Percentiles rank a stretch among this genome's conserved stretches.
These are phyloP conservation scores for Xerocomus minutiporus DNA, from an alignment of 1,284 basidiomycete species.

Conservation along the genomic window DNA sequence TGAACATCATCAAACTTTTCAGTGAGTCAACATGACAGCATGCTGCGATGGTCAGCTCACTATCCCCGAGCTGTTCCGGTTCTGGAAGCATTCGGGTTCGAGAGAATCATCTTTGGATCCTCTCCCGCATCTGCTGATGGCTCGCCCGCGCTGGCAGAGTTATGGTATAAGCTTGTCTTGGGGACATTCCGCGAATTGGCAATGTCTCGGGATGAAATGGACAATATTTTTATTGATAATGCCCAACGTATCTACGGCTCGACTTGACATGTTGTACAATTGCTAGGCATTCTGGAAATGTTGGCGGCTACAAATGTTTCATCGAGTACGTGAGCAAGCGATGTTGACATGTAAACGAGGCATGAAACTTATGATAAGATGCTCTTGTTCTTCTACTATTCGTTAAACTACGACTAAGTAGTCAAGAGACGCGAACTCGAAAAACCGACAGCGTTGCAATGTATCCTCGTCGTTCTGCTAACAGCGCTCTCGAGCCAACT, in stretches of 20 bases:
- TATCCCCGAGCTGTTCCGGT: conserved; percentile 62
- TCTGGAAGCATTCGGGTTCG: conserved; percentile 61
- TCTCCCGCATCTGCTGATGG: conserved; percentile 46
- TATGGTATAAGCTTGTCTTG: conserved; percentile 81
- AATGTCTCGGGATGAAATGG: conserved; percentile 71
- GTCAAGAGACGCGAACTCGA: neutral
- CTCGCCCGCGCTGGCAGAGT: conserved; percentile 50
- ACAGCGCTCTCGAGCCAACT: neutral
- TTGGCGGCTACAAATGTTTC: neutral
- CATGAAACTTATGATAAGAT: neutral
- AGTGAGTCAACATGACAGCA: conserved; percentile 49
- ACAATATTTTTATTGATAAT: conserved; percentile 67
- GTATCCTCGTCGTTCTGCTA: conserved; percentile 1
- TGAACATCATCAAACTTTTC: conserved; percentile 83
- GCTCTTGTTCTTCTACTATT: neutral
- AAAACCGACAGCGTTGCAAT: conserved; percentile 8
- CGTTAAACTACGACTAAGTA: conserved; percentile 1
- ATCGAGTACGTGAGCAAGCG: neutral
- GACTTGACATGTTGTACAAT: conserved; percentile 9
- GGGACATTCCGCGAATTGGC: conserved; percentile 81
- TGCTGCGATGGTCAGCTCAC: conserved; percentile 2
- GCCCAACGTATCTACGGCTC: conserved; percentile 59
- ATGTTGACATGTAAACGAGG: neutral
- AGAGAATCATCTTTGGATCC: conserved; percentile 58
- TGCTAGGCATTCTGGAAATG: neutral